Evolutionary conservation across 805 yeast genomes (phyloP).

Genomic region (Kockiozyma suomiensis): DNA sequence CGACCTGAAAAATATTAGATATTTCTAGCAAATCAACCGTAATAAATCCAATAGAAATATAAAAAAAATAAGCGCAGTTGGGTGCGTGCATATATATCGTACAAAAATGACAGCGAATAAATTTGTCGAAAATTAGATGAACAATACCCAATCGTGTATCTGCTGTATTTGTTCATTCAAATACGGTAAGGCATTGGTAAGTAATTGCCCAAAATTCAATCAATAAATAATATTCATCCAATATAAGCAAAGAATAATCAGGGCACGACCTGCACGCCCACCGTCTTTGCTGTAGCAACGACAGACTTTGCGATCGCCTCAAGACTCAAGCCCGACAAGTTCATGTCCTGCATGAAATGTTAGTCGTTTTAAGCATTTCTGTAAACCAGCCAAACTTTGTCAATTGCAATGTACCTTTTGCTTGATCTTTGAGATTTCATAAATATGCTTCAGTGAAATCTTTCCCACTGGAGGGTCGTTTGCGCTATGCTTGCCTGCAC

Average conservation of each 20-base stretch:
- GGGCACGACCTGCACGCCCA: conserved; percentile 82
- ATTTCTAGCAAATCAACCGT: background rate
- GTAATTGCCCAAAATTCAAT: too few relatives aligned
- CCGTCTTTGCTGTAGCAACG: conserved; percentile 82
- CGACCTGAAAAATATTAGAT: background rate
- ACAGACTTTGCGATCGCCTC: conserved; percentile 80
- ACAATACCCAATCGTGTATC: too few relatives aligned
- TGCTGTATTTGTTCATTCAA: background rate
- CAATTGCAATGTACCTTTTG: conserved; percentile 54
- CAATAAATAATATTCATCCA: too few relatives aligned
- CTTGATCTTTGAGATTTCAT: conserved; percentile 93
- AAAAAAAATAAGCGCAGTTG: background rate
- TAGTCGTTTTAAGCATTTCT: background rate
- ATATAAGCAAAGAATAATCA: conserved; percentile 37
- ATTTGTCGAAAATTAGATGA: too few relatives aligned
- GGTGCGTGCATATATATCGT: background rate
- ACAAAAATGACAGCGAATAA: background rate
- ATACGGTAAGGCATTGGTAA: background rate
- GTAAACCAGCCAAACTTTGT: background rate
- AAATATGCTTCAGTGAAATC: conserved; percentile 80
- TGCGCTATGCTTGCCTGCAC: conserved; percentile 63
- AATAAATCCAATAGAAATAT: background rate
- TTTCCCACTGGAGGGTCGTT: conserved; percentile 55
- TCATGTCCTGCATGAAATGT: conserved; percentile 53
- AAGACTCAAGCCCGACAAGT: conserved; percentile 69